These are phyloP conservation scores for Trametes hirsuta DNA, from an alignment of 1,284 basidiomycete species.

Conservation along the genomic window DNA sequence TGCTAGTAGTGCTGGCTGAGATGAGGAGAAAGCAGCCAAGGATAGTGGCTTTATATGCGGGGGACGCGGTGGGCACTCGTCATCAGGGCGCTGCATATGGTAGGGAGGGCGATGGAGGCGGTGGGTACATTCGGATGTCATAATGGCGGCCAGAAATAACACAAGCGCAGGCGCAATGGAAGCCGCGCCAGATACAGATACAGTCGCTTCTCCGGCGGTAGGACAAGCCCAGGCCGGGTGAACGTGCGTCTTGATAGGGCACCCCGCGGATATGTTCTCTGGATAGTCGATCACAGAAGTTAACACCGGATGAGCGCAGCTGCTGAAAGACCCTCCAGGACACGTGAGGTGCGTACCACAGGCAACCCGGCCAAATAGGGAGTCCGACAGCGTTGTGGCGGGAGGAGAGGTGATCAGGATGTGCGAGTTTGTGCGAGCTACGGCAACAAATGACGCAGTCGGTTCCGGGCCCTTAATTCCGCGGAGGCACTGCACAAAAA, in stretches of 20 bases:
- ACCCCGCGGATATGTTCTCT: background rate
- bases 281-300: background rate
- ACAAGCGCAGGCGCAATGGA: conserved; percentile 1
- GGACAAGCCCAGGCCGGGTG: background rate
- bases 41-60: conserved; percentile 1
- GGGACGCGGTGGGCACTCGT: background rate
- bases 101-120: conserved; percentile 6
- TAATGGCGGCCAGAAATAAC: conserved; percentile 8
- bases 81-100: conserved; percentile 4
- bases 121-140: conserved; percentile 7
- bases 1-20: background rate
- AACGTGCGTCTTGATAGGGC: conserved; percentile 1
- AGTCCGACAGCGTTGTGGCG: conserved; percentile 9
- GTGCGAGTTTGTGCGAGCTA: background rate
- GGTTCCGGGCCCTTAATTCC: background rate
- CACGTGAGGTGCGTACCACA: background rate
- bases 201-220: conserved; percentile 9
- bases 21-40: background rate
- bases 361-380: background rate
- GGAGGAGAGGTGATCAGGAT: background rate
- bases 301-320: background rate
- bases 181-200: conserved; percentile 8
- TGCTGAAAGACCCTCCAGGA: background rate
- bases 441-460: conserved; percentile 12
- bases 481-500: too few species aligned